A percentile compares a stretch with the other conserved stretches of the same genome.
Conservation (phyloP, 306 rosid genomes). For the Cucurbita argyrosperma region DNA sequence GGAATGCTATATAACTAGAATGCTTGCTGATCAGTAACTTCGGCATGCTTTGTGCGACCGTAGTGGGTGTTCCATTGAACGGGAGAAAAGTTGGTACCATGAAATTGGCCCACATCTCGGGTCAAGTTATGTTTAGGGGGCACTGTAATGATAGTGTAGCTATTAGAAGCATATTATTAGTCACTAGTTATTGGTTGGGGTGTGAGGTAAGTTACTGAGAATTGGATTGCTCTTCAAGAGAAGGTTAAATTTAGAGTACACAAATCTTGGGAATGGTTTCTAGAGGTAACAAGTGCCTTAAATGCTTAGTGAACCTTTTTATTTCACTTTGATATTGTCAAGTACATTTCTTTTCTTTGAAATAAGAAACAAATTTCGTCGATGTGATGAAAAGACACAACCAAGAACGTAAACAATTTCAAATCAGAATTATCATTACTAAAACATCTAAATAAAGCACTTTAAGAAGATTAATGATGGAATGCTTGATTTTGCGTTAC, state of each 20-base stretch:
- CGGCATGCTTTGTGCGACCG: neutral
- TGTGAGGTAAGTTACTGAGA: neutral
- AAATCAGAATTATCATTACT: too few species aligned
- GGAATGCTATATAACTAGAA: slow-evolving; percentile 1
- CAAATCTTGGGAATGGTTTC: too few species aligned
- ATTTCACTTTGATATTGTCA: neutral
- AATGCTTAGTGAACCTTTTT: neutral
- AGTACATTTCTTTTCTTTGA: neutral
- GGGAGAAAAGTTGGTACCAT: neutral
- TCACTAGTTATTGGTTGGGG: neutral
- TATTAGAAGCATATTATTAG: neutral
- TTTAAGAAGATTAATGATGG: too few species aligned
- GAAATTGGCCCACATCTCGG: neutral
- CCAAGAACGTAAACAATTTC: too few species aligned
- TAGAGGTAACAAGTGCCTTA: too few species aligned
- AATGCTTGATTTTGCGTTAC: too few species aligned
- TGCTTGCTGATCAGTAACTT: neutral
- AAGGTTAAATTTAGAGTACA: too few species aligned
- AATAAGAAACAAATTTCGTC: neutral
- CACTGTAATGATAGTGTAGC: neutral
- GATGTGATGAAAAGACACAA: too few species aligned
- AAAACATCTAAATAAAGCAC: too few species aligned
- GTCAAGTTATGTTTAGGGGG: neutral
- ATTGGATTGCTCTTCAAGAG: too few species aligned
- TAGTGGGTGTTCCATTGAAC: neutral